Evolutionary conservation across 257 asterid genomes (phyloP).

Genomic region (Jasminum sambac): DNA sequence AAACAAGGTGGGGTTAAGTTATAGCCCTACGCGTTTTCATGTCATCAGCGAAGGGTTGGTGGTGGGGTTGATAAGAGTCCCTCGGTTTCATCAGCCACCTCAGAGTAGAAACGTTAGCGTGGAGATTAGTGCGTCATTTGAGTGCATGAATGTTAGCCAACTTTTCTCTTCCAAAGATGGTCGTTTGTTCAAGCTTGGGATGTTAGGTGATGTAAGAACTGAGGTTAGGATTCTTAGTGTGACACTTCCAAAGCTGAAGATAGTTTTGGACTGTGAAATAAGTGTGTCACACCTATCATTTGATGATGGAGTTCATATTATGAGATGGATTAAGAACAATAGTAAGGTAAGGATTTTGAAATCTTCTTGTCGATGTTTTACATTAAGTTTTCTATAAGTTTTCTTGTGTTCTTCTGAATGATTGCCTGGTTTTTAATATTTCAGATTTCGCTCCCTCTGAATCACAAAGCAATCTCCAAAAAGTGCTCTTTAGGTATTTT

Average conservation of each 20-base stretch:
- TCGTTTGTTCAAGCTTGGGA: slow-evolving; percentile 29
- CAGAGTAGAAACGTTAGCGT: slow-evolving; percentile 47
- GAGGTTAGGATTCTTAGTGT: slow-evolving; percentile 36
- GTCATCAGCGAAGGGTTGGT: slow-evolving; percentile 54
- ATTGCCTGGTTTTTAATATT: slow-evolving; percentile 13
- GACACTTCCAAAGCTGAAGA: slow-evolving; percentile 49
- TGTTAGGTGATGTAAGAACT: slow-evolving; percentile 57
- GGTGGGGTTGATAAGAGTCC: slow-evolving; percentile 59
- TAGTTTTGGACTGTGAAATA: slow-evolving; percentile 68
- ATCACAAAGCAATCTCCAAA: slow-evolving; percentile 47
- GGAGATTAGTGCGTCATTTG: slow-evolving; percentile 35
- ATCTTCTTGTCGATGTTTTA: neutral
- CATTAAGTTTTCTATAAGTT: neutral
- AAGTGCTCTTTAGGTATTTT: slow-evolving; percentile 54
- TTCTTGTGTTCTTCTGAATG: neutral
- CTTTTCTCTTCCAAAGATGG: slow-evolving; percentile 27
- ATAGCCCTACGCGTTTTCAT: slow-evolving; percentile 40
- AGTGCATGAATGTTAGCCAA: slow-evolving; percentile 45
- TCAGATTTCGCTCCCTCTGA: slow-evolving; percentile 60
- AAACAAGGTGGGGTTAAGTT: slow-evolving; percentile 56
- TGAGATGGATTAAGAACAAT: slow-evolving; percentile 29
- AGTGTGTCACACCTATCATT: slow-evolving; percentile 33
- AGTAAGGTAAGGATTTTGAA: slow-evolving; percentile 32
- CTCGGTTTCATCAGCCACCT: slow-evolving; percentile 66
- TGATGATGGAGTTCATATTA: slow-evolving; percentile 30